Conservation (phyloP, 2,329 filamentous ascomycete genomes). For the Nannizzia gypsea region DNA sequence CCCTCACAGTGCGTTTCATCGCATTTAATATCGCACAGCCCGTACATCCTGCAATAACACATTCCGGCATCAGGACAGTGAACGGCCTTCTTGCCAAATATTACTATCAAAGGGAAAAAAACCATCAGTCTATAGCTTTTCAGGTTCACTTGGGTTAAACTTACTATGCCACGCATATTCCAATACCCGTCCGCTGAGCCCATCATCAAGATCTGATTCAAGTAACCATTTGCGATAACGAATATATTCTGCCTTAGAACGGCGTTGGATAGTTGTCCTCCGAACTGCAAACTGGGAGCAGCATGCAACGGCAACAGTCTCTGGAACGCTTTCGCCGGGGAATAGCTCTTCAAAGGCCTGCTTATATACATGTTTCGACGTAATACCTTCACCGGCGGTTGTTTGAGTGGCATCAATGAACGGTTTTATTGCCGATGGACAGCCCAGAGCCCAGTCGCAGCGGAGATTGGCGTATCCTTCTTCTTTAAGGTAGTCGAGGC, state of each 20-base stretch:
- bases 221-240: conserved; percentile 51
- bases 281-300: conserved; percentile 54
- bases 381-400: conserved; percentile 35
- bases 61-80: conserved; percentile 50
- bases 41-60: conserved; percentile 59
- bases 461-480: conserved; percentile 50
- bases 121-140: neutral
- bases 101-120: conserved; percentile 11
- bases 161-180: conserved; percentile 50
- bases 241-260: conserved; percentile 43
- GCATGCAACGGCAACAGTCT: conserved; percentile 49
- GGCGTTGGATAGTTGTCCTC: conserved; percentile 43
- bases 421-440: conserved; percentile 47
- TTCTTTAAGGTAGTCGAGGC: conserved; percentile 39
- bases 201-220: conserved; percentile 44
- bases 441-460: conserved; percentile 47
- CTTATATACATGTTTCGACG: conserved; percentile 25
- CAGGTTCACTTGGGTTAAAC: neutral
- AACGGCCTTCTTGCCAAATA: conserved; percentile 40
- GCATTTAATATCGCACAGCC: conserved; percentile 43
- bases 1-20: conserved; percentile 36
- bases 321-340: conserved; percentile 32
- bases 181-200: conserved; percentile 49
- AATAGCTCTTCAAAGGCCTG: conserved; percentile 39
- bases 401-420: conserved; percentile 30